Evolutionary conservation across 441 rosid species (phyloP), one percentile per base, ranked within the genome.

Genomic region (Mallotus repandus): DNA sequence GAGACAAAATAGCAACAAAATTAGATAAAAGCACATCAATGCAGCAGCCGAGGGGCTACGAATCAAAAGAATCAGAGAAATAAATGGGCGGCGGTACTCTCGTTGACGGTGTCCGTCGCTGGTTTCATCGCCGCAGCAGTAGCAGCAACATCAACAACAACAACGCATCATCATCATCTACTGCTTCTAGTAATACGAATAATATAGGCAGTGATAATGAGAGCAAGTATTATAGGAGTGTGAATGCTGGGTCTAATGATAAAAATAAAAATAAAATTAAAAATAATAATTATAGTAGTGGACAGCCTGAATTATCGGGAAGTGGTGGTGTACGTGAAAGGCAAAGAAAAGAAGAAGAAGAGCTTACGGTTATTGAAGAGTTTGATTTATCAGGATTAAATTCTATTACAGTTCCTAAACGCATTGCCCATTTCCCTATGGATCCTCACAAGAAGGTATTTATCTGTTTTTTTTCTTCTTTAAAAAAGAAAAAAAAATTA

Each of bases 101-200:
- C 71, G 91, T 88, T 85, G 93, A 93, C 81, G 93, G 89, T 70
- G 90, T 95, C 78, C 98, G 96, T 84, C 97, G 97, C 84, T 95
- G 93, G 98, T 87, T 95, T 82, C 91, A 89, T 62, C 94, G 94
- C 70, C 97, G 80, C 70, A 69, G 59, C 69, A 38, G 72, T 2
- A 25, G 29, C 29, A 25, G 29, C 19, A 46, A 60, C 78, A 12
- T n/a, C n/a, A n/a, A n/a, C n/a, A n/a, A 85, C 73, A 52, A 83
- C 76, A 63, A 76, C 70, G 43, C 77, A 53, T 4, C 71, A 43
- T n/a, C 80, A 53, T 62, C 89, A 35, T 66, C 83, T 10, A 60
- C 84, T 56, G 38, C 66, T 43, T 6, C 62, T 56, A 71, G 21
- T 50, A 63, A 74, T 59, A 65, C 67, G 62, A 63, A 68, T 69